Evolutionary conservation across 805 yeast genomes (phyloP).

Genomic region (Sugiyamaella americana): DNA sequence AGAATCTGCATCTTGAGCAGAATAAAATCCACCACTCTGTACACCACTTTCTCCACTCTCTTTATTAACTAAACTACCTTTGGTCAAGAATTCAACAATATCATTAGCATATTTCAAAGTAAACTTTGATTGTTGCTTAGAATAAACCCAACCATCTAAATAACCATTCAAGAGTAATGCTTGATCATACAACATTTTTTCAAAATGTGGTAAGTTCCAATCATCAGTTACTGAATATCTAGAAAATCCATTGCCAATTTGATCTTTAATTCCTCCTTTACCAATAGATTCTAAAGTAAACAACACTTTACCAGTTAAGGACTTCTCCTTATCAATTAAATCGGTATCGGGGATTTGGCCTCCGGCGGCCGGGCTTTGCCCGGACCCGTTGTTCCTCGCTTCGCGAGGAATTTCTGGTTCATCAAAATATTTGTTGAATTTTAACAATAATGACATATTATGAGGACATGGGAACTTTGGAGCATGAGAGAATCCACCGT

Average conservation of each 20-base stretch:
- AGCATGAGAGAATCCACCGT: conserved; percentile 33
- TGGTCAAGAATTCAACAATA: conserved; percentile 21
- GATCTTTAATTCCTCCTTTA: conserved; percentile 35
- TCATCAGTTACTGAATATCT: conserved; percentile 35
- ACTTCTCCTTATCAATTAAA: neutral
- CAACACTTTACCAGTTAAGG: conserved; percentile 16
- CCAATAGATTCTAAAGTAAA: conserved; percentile 28
- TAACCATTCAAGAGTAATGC: conserved; percentile 32
- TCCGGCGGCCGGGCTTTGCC: too few species aligned
- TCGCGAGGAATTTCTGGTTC: conserved; percentile 7
- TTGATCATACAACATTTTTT: conserved; percentile 36
- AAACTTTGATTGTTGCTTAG: conserved; percentile 18
- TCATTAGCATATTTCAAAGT: conserved; percentile 22
- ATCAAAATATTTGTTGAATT: conserved; percentile 14
- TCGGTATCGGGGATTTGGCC: neutral
- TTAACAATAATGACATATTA: conserved; percentile 25
- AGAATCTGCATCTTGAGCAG: conserved; percentile 34
- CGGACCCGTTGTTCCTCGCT: too few species aligned
- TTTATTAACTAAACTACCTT: conserved; percentile 22
- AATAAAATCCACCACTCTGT: conserved; percentile 23
- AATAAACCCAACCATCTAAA: conserved; percentile 25
- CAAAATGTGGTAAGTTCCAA: conserved; percentile 38
- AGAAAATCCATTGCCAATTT: conserved; percentile 34
- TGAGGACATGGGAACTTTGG: conserved; percentile 35
- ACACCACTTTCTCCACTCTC: too few species aligned